Conservation (phyloP, 352 stramenopile species). For the Pythium vanterpoolii region DNA sequence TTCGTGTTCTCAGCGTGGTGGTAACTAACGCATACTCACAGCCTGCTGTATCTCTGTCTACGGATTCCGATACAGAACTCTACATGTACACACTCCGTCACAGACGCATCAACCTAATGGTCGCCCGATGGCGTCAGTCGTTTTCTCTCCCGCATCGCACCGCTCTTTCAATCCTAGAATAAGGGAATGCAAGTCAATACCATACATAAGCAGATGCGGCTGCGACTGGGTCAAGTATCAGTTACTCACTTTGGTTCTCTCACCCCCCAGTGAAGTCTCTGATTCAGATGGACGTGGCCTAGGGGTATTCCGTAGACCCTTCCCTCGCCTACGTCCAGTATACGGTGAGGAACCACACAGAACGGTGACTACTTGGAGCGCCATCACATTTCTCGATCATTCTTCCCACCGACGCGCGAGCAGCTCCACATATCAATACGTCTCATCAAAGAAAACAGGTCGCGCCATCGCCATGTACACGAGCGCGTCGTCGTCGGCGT, state of each 20-base stretch:
- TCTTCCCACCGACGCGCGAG: too few relatives aligned
- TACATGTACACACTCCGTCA: background rate
- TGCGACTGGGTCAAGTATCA: too few relatives aligned
- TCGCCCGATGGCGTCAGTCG: background rate
- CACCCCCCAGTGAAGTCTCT: background rate
- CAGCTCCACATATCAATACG: too few relatives aligned
- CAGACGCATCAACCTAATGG: background rate
- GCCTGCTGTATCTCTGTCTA: background rate
- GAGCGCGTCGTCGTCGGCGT: conserved; percentile 11
- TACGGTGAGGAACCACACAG: too few relatives aligned
- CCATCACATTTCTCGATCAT: too few relatives aligned
- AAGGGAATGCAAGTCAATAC: background rate
- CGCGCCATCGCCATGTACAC: conserved; percentile 12
- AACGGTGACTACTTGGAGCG: too few relatives aligned
- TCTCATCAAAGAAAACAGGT: too few relatives aligned
- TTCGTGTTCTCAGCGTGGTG: background rate
- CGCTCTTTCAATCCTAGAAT: background rate
- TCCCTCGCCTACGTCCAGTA: too few relatives aligned
- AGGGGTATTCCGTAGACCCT: too few relatives aligned
- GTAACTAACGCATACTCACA: background rate
- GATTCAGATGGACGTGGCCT: background rate
- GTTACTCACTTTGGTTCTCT: conserved; percentile 16
- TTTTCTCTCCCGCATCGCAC: conserved; percentile 14
- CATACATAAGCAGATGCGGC: background rate
- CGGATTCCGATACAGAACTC: background rate